Evolutionary conservation across 2,329 filamentous ascomycete genomes (phyloP), one percentile per base, ranked within the genome.

Genomic region (Exserohilum turcica): DNA sequence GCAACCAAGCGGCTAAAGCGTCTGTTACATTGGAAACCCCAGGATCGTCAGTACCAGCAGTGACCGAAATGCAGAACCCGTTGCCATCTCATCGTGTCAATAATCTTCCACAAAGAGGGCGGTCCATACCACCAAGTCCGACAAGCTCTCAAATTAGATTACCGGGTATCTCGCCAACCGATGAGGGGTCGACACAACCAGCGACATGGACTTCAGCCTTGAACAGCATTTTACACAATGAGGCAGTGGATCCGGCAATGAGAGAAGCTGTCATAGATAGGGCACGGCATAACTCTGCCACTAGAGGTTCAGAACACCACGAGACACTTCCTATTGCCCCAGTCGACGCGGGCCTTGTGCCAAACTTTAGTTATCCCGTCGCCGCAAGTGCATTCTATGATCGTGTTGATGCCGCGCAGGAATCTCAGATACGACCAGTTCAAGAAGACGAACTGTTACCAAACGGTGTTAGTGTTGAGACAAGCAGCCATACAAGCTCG

Each of bases 321-420:
- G 32, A 53, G 1, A n/a, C 38, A 6, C 24, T 36, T 2, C 8
- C 24, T 9, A 12, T 58, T 8, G 36, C 48, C 2, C 36, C 54
- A 13, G 3, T 16, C 2, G 46, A 55, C 24, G 50, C 52, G 8
- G 54, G 48, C 3, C 49, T 67, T 7, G 63, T 68, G 9, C 64
- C 66, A 5, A 68, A 67, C 38, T 70, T 70, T 42, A 66, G 60
- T 13, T 60, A 59, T 16, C 63, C 64, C 0, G 46, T 65, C 15
- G 27, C 33, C 15, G 43, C 48, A 5, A 61, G 54, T 27, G 18
- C 43, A 1, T 67, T 62, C 33, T 54, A 57, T 39, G 55, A 61
- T 35, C 56, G 44, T 12, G 6, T 43, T 15, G 9, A 10, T 18
- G 10, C 37, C 8, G 24, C 36, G 9, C 42, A 43, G 19, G 5